These are phyloP conservation scores for Saccharomyces hybrid DNA, from an alignment of 1,139 yeast species.

Conservation along the genomic window DNA sequence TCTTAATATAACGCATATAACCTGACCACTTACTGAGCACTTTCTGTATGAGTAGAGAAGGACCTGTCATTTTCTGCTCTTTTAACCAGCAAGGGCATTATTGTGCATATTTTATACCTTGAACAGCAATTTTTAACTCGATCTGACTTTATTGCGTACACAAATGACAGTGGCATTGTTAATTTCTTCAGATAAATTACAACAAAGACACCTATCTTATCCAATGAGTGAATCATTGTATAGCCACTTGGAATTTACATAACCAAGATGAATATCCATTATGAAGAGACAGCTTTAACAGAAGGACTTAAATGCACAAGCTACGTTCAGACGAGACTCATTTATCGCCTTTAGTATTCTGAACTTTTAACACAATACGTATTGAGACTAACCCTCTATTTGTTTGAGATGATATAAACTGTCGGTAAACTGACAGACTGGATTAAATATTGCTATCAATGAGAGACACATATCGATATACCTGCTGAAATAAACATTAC, in stretches of 20 bases:
- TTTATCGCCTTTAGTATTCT: background rate
- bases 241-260: background rate
- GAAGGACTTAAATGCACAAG: background rate
- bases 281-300: background rate
- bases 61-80: background rate
- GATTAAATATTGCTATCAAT: background rate
- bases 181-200: background rate
- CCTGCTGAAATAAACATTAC: background rate
- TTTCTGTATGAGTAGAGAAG: background rate
- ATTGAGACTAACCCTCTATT: background rate
- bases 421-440: background rate
- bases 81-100: background rate
- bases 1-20: background rate
- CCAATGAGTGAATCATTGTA: background rate
- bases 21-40: background rate
- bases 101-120: background rate
- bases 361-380: background rate
- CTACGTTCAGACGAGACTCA: background rate
- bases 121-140: background rate
- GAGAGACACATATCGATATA: background rate
- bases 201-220: background rate
- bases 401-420: background rate
- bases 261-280: background rate
- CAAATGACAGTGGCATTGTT: background rate
- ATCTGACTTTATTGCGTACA: background rate